Evolutionary conservation across 1,284 basidiomycete genomes (phyloP).

Genomic region (Cutaneotrichosporon cyanovorans): DNA sequence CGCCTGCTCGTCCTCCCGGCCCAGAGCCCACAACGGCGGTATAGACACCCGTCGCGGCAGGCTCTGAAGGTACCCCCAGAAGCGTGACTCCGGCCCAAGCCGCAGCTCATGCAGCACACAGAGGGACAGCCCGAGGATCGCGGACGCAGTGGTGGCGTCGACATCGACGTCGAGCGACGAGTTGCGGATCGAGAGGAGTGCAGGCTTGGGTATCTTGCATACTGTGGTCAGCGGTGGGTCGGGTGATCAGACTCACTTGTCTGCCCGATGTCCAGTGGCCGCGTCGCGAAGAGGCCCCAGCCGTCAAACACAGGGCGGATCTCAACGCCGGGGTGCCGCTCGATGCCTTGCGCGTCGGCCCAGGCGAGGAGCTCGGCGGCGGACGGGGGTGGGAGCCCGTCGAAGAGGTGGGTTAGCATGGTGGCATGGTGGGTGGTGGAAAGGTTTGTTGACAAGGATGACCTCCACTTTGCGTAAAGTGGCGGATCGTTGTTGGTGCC

Average conservation of each 20-base stretch:
- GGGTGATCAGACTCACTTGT: slow-evolving; percentile 11
- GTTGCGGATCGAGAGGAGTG: slow-evolving; percentile 39
- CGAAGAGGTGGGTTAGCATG: neutral
- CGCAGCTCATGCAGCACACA: slow-evolving; percentile 44
- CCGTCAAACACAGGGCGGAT: slow-evolving; percentile 18
- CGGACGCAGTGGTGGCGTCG: slow-evolving; percentile 9
- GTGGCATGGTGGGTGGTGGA: no score
- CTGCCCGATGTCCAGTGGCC: slow-evolving; percentile 15
- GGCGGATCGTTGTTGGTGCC: no score
- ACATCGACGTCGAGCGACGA: slow-evolving; percentile 14
- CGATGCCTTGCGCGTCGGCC: slow-evolving; percentile 15
- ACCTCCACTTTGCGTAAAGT: no score
- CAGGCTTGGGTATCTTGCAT: slow-evolving; percentile 38
- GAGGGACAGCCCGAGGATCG: slow-evolving; percentile 39
- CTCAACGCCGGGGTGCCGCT: slow-evolving; percentile 3
- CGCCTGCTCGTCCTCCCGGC: slow-evolving; percentile 22
- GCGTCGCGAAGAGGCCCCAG: slow-evolving; percentile 4
- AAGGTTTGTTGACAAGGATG: no score
- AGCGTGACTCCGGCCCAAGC: slow-evolving; percentile 31
- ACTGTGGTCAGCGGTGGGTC: slow-evolving; percentile 22
- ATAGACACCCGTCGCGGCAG: slow-evolving; percentile 39
- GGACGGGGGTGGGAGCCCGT: slow-evolving; percentile 12
- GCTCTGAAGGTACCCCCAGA: slow-evolving; percentile 43
- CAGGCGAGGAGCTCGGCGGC: slow-evolving; percentile 12
- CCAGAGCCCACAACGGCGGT: slow-evolving; percentile 40